Evolutionary conservation across 2,329 filamentous ascomycete genomes (phyloP).

Genomic region (Exophiala oligosperma): DNA sequence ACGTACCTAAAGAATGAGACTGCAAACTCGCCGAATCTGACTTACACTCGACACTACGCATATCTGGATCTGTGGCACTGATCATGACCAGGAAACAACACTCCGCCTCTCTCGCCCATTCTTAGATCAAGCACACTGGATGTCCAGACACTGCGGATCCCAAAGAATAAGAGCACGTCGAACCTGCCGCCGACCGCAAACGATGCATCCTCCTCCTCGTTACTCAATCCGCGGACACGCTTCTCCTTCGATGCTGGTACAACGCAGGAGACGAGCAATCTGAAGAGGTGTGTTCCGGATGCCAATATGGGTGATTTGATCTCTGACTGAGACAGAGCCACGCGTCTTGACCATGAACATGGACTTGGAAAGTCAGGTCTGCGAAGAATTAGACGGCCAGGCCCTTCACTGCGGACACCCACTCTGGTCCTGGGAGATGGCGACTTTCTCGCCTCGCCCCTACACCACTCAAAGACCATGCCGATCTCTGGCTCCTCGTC

Average conservation of each 20-base stretch:
- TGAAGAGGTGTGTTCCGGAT: slow-evolving; percentile 65
- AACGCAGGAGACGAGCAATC: slow-evolving; percentile 65
- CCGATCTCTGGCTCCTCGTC: slow-evolving; percentile 62
- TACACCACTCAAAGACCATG: slow-evolving; percentile 68
- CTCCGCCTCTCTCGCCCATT: slow-evolving; percentile 20
- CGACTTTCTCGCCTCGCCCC: slow-evolving; percentile 58
- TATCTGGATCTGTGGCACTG: background rate
- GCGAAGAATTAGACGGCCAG: slow-evolving; percentile 86
- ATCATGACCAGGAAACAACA: slow-evolving; percentile 18
- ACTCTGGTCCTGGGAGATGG: slow-evolving; percentile 62
- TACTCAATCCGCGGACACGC: slow-evolving; percentile 60
- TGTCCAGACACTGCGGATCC: slow-evolving; percentile 32
- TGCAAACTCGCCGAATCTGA: too few species aligned
- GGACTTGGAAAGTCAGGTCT: slow-evolving; percentile 82
- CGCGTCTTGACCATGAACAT: slow-evolving; percentile 86
- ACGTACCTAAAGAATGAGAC: slow-evolving; percentile 2
- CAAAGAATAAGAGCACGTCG: slow-evolving; percentile 52
- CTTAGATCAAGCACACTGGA: slow-evolving; percentile 11
- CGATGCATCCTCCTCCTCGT: slow-evolving; percentile 55
- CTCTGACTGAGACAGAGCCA: slow-evolving; percentile 58
- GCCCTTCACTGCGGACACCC: slow-evolving; percentile 64
- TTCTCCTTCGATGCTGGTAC: slow-evolving; percentile 75
- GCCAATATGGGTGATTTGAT: slow-evolving; percentile 8
- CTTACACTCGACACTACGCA: background rate
- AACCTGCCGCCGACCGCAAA: slow-evolving; percentile 46